These are phyloP conservation scores for Pseudognaphalium luteoalbum DNA, from an alignment of 129 eudicot species.

Conservation along the genomic window DNA sequence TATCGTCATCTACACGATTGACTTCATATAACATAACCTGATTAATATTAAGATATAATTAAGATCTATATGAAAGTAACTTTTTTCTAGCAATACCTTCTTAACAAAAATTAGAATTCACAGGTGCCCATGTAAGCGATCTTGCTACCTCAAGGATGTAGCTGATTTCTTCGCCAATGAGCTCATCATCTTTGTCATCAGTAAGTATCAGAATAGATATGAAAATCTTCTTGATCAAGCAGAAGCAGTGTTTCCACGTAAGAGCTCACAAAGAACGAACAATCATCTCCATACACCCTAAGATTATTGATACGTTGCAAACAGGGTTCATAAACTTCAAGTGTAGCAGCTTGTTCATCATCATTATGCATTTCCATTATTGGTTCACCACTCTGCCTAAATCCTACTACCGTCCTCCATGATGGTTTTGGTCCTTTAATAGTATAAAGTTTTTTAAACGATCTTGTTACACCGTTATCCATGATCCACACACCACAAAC, in stretches of 20 bases:
- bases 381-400: background rate
- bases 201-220: background rate
- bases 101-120: too few species aligned
- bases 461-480: background rate
- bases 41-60: too few species aligned
- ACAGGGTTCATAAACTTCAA: background rate
- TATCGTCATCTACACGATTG: too few species aligned
- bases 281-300: background rate
- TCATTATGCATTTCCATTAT: background rate
- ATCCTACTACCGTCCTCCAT: background rate
- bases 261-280: background rate
- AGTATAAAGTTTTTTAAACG: background rate
- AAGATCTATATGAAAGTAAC: too few species aligned
- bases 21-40: too few species aligned
- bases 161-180: background rate
- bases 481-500: conserved; percentile 6
- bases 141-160: background rate
- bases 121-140: too few species aligned
- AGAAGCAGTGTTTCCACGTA: conserved; percentile 1
- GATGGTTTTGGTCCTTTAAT: background rate
- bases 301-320: background rate
- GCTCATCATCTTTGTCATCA: background rate
- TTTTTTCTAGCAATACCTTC: too few species aligned
- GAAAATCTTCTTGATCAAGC: background rate
- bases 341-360: background rate